Evolutionary conservation across 2,329 filamentous ascomycete species (phyloP).

Genomic region (Sporothrix sp.): DNA sequence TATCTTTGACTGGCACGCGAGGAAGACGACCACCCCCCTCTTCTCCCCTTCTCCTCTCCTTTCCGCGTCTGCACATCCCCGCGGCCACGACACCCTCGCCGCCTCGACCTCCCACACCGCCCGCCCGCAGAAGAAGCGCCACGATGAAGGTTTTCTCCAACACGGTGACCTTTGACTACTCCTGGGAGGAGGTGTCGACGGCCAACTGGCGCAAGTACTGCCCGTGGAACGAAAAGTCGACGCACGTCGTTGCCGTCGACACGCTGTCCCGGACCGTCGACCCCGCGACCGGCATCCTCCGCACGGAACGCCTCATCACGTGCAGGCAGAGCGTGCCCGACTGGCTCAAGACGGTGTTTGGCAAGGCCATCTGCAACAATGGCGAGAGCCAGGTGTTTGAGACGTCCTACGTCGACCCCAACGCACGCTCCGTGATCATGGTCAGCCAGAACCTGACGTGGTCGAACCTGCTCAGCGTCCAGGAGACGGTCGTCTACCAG

Average conservation of each 20-base stretch:
- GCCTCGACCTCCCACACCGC: neutral
- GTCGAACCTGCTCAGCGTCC: constrained; percentile 80
- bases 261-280: constrained; percentile 65
- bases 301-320: constrained; percentile 53
- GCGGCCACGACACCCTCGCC: neutral
- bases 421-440: constrained; percentile 83
- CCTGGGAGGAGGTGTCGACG: constrained; percentile 95
- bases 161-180: constrained; percentile 86
- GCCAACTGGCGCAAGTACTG: constrained; percentile 99
- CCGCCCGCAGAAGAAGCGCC: neutral
- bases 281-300: constrained; percentile 47
- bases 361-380: constrained; percentile 49
- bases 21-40: neutral
- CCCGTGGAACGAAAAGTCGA: constrained; percentile 97
- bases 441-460: constrained; percentile 91
- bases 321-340: constrained; percentile 58
- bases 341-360: constrained; percentile 73
- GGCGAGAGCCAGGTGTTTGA: constrained; percentile 80
- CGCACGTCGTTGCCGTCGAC: constrained; percentile 92
- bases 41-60: too few species aligned
- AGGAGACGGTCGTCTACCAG: constrained; percentile 84
- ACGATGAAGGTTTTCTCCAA: constrained; percentile 94
- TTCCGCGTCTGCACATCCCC: too few species aligned
- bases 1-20: neutral
- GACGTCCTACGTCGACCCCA: constrained; percentile 85